phyloP scores from a whole-genome alignment of 1,284 basidiomycete species.

The Heterobasidion occidentale region DNA sequence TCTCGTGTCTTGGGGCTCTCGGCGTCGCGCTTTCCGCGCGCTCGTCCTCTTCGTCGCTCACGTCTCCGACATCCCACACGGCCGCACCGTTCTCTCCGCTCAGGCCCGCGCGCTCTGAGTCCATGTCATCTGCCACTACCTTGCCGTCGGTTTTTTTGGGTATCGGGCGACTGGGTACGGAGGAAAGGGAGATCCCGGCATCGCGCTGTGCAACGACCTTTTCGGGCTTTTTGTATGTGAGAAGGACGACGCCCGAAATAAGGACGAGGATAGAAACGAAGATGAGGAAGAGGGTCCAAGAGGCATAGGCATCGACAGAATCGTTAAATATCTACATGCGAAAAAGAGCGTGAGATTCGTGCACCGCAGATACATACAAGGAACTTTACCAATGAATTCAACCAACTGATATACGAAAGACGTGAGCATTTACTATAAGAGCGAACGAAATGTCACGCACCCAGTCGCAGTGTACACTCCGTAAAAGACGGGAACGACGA shows the following conservation, averaged over 20 bases:
- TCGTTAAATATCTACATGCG: constrained; percentile 61
- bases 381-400: constrained; percentile 49
- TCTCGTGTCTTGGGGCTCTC: background rate
- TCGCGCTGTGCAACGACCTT: constrained; percentile 13
- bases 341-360: constrained; percentile 11
- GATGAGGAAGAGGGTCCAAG: constrained; percentile 83
- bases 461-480: constrained; percentile 59
- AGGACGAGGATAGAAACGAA: constrained; percentile 80
- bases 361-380: constrained; percentile 22
- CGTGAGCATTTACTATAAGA: background rate
- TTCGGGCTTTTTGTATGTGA: constrained; percentile 81
- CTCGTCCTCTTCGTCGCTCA: constrained; percentile 13
- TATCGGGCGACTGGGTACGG: constrained; percentile 6
- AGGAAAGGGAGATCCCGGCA: constrained; percentile 6
- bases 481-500: constrained; percentile 71
- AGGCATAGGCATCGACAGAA: constrained; percentile 73
- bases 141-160: constrained; percentile 7
- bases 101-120: background rate
- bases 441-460: constrained; percentile 27
- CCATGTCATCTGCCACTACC: constrained; percentile 2
- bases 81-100: constrained; percentile 1
- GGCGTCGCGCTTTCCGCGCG: background rate
- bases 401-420: constrained; percentile 33
- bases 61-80: constrained; percentile 14
- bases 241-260: constrained; percentile 78